phyloP scores from a whole-genome alignment of 2,329 filamentous ascomycete species.

The Pseudogymnoascus sp. region DNA sequence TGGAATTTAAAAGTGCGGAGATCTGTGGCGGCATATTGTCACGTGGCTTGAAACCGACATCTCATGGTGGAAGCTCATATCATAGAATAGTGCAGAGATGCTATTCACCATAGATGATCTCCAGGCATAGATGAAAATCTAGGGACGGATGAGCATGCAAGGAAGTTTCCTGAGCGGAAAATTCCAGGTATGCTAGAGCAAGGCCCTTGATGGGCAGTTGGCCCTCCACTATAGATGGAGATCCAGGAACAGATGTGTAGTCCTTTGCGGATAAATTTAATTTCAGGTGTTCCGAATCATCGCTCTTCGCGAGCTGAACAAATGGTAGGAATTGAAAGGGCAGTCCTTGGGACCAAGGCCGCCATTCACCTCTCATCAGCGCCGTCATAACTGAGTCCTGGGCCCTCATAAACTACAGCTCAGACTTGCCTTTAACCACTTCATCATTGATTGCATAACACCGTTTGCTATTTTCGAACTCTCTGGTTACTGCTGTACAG shows the following conservation, averaged over 20 bases:
- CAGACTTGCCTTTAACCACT: conserved; percentile 57
- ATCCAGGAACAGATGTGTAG: neutral
- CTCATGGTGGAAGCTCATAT: neutral
- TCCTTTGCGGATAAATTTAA: conserved; percentile 3
- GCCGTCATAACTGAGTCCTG: neutral
- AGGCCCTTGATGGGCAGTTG: neutral
- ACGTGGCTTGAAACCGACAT: neutral
- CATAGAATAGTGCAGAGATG: neutral
- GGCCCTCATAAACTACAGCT: conserved; percentile 32
- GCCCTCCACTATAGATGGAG: neutral
- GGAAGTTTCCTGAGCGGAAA: neutral
- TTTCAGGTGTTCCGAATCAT: neutral
- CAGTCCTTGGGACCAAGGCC: neutral
- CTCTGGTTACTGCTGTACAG: conserved; percentile 31
- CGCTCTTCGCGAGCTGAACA: neutral
- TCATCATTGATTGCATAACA: conserved; percentile 22
- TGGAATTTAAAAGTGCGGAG: conserved; percentile 9
- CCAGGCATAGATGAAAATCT: neutral
- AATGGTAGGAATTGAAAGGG: neutral
- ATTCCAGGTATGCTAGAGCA: neutral
- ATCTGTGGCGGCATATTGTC: neutral
- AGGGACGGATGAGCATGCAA: neutral
- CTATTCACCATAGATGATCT: neutral
- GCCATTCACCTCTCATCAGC: neutral
- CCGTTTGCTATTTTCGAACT: conserved; percentile 17